These are phyloP conservation scores for Neospora caninum DNA, from an alignment of 169 alveolate species.

Conservation along the genomic window DNA sequence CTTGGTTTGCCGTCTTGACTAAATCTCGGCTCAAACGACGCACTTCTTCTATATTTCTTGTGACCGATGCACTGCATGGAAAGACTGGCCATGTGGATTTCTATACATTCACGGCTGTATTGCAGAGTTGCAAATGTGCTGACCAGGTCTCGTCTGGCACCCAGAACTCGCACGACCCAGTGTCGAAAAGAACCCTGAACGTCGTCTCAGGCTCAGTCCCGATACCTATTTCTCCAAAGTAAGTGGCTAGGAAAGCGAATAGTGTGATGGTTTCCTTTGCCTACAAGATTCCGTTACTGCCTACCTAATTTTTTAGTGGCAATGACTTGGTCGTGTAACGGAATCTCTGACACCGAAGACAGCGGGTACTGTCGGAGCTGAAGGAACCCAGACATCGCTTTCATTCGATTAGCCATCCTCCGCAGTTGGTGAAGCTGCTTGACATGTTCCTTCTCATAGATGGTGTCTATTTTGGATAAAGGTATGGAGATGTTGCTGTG, in stretches of 20 bases:
- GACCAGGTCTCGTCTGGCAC: conserved; percentile 72
- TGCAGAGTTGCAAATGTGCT: not conserved
- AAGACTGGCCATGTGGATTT: not conserved
- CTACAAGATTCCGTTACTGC: not conserved
- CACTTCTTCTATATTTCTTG: conserved; percentile 58
- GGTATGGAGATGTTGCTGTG: conserved; percentile 53
- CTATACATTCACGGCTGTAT: too few species aligned
- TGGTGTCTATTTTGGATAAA: conserved; percentile 39
- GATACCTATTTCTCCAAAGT: conserved; percentile 67
- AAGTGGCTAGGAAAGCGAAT: conserved; percentile 52
- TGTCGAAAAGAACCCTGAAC: conserved; percentile 70
- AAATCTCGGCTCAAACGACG: conserved; percentile 50
- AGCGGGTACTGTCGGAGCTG: conserved; percentile 59
- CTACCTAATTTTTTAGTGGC: conserved; percentile 65
- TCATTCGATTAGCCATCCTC: not conserved
- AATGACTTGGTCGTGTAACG: conserved; percentile 67
- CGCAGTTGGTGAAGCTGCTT: conserved; percentile 36
- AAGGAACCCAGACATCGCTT: conserved; percentile 1
- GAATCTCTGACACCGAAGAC: conserved; percentile 47
- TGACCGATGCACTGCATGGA: conserved; percentile 63
- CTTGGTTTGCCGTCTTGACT: conserved; percentile 56
- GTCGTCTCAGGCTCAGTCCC: conserved; percentile 61
- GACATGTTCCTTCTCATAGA: conserved; percentile 53
- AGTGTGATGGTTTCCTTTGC: not conserved
- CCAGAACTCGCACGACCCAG: conserved; percentile 74